phyloP scores from a whole-genome alignment of 257 asterid species.

The Salvia splendens region DNA sequence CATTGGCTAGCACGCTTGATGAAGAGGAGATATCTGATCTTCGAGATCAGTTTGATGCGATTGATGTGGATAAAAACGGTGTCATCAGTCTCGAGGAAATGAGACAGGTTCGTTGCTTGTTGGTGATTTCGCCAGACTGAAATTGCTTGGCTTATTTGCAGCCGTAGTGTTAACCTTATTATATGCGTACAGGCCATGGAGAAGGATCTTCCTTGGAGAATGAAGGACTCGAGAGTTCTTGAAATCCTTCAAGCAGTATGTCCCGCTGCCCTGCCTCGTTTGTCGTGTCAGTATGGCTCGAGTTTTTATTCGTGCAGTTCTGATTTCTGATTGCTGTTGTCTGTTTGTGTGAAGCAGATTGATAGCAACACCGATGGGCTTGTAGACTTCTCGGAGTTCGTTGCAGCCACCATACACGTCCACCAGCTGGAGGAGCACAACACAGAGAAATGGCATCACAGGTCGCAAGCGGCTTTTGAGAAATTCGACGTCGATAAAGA shows the following conservation, averaged over 20 bases:
- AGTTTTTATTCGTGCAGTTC: background rate
- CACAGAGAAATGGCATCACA: conserved; percentile 75
- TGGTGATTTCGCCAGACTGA: conserved; percentile 1
- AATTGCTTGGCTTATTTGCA: conserved; percentile 1
- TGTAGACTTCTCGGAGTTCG: conserved; percentile 92
- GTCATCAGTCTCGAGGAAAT: conserved; percentile 95
- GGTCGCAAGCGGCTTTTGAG: conserved; percentile 86
- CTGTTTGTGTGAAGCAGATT: conserved; percentile 57
- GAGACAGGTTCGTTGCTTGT: conserved; percentile 71
- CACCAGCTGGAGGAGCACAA: conserved; percentile 93
- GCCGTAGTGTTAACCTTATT: background rate
- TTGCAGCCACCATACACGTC: conserved; percentile 94
- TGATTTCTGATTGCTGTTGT: conserved; percentile 21
- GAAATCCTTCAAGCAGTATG: conserved; percentile 99
- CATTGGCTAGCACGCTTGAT: conserved; percentile 91
- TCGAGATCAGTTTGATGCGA: conserved; percentile 94
- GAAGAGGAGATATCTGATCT: conserved; percentile 87
- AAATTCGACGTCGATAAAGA: conserved; percentile 91
- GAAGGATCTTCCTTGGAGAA: conserved; percentile 97
- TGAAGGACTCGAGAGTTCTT: conserved; percentile 88
- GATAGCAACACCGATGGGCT: conserved; percentile 95
- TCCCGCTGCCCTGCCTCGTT: background rate
- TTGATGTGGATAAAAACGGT: conserved; percentile 95
- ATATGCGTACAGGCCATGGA: conserved; percentile 71
- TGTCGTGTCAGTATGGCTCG: background rate